Conservation (phyloP, 1,139 yeast species). For the Pichia sp. region DNA sequence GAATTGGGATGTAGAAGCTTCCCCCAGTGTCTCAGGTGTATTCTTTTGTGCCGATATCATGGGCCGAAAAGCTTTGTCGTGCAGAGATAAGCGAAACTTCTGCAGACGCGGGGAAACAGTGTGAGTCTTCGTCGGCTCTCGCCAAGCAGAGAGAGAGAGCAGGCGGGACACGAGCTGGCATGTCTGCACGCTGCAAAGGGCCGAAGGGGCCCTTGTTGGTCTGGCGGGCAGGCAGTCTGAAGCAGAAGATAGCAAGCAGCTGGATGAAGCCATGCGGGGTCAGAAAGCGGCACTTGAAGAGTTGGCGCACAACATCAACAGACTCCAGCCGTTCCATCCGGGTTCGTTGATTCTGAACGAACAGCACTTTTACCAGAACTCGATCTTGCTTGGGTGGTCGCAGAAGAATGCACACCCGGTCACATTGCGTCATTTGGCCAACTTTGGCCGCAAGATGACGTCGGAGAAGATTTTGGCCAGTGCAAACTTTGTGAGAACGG, state of each 20-base stretch:
- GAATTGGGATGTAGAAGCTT: not conserved
- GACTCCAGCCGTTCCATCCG: slow-evolving; percentile 25
- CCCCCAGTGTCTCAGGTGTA: too few relatives aligned
- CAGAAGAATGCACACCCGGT: slow-evolving; percentile 80
- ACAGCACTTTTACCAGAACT: slow-evolving; percentile 85
- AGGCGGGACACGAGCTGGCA: not conserved
- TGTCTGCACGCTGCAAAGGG: too few relatives aligned
- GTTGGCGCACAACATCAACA: slow-evolving; percentile 19
- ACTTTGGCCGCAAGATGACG: slow-evolving; percentile 79
- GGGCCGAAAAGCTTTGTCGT: not conserved
- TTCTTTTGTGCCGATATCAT: not conserved
- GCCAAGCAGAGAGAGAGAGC: not conserved
- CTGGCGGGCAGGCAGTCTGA: too few relatives aligned
- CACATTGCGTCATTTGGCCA: slow-evolving; percentile 79
- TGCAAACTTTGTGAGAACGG: slow-evolving; percentile 84
- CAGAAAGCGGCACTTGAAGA: slow-evolving; percentile 13
- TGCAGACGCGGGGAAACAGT: not conserved
- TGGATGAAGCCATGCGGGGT: not conserved
- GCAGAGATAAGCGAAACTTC: not conserved
- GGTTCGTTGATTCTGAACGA: slow-evolving; percentile 37
- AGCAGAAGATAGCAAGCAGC: not conserved
- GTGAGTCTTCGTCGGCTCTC: not conserved
- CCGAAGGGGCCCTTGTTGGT: too few relatives aligned
- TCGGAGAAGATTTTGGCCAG: slow-evolving; percentile 71
- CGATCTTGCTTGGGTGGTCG: slow-evolving; percentile 63